Conservation (phyloP, 352 stramenopile genomes). For the Phytopythium delawarense region DNA sequence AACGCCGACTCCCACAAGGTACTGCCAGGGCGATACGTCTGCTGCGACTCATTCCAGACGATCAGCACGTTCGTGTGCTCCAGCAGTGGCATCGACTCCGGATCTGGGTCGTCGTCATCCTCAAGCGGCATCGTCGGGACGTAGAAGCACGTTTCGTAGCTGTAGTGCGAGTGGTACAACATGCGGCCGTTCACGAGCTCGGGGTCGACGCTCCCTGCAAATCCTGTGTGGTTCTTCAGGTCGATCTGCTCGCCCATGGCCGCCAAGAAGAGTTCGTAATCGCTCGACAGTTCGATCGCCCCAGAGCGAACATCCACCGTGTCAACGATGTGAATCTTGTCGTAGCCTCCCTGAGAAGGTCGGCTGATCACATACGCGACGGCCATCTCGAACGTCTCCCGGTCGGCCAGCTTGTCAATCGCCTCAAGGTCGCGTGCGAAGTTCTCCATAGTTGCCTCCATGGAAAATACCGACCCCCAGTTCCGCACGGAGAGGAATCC, state of each 20-base stretch:
- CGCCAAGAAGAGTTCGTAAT: conserved; percentile 71
- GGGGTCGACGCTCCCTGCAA: conserved; percentile 41
- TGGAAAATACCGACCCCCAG: conserved; percentile 80
- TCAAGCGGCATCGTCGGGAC: conserved; percentile 65
- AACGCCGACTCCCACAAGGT: conserved; percentile 78
- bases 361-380: conserved; percentile 67
- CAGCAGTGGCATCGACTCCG: conserved; percentile 32
- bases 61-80: conserved; percentile 76
- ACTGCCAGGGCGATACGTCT: conserved; percentile 74
- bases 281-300: conserved; percentile 37
- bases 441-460: conserved; percentile 52
- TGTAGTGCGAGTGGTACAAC: conserved; percentile 79
- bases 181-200: conserved; percentile 35
- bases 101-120: conserved; percentile 19
- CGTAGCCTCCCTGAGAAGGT: conserved; percentile 66
- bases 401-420: conserved; percentile 70
- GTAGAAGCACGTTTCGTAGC: conserved; percentile 76
- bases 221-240: conserved; percentile 33
- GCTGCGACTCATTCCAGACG: conserved; percentile 85
- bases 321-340: conserved; percentile 68
- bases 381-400: conserved; percentile 81
- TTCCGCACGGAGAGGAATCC: conserved; percentile 82
- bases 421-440: conserved; percentile 61
- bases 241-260: conserved; percentile 64
- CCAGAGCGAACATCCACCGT: conserved; percentile 39